Evolutionary conservation across 805 yeast species (phyloP).

Genomic region (Pichia paraexigua): DNA sequence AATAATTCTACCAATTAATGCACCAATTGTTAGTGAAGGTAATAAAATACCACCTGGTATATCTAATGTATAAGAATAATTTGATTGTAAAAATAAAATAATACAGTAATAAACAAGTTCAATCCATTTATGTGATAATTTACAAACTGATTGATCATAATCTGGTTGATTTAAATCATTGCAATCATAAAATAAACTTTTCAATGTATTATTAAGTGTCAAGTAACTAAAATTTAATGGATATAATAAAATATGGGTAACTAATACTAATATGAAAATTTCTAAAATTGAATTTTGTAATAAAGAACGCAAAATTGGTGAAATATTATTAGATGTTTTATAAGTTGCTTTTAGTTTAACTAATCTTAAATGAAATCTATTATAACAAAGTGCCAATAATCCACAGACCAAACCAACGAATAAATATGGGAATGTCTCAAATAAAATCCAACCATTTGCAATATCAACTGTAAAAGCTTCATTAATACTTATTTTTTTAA

Average conservation of each 20-base stretch:
- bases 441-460: constrained; percentile 61
- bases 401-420: constrained; percentile 68
- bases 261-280: constrained; percentile 24
- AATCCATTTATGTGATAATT: constrained; percentile 31
- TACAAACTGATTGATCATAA: constrained; percentile 12
- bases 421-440: constrained; percentile 70
- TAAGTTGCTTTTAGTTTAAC: constrained; percentile 27
- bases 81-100: constrained; percentile 39
- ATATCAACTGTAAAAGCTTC: constrained; percentile 56
- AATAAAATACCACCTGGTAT: constrained; percentile 63
- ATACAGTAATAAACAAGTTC: constrained; percentile 12
- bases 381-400: constrained; percentile 48
- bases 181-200: constrained; percentile 68
- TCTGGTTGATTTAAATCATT: constrained; percentile 6
- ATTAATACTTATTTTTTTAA: constrained; percentile 33
- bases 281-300: constrained; percentile 1
- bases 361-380: constrained; percentile 37
- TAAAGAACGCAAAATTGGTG: neutral
- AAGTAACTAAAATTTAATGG: constrained; percentile 39
- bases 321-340: neutral
- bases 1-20: constrained; percentile 45
- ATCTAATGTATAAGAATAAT: constrained; percentile 61
- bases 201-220: constrained; percentile 49
- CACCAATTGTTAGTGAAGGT: constrained; percentile 61
- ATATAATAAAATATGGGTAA: constrained; percentile 49